These are phyloP conservation scores for Penstemon newberryi DNA, from an alignment of 257 asterid genomes.

Conservation along the genomic window DNA sequence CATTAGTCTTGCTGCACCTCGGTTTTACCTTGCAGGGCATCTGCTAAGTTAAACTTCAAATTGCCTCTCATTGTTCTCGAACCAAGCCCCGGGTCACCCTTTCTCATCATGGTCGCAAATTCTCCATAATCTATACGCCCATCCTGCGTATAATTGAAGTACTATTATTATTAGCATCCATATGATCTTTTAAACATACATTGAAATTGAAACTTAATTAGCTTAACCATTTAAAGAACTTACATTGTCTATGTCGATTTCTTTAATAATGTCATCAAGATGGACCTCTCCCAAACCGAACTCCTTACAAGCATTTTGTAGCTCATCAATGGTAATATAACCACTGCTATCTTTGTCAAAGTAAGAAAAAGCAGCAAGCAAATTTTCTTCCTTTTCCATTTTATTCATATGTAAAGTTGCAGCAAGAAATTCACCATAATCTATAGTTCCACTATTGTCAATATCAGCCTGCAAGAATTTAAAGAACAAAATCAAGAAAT, in stretches of 20 bases:
- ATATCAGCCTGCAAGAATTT: constrained; percentile 71
- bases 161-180: background rate
- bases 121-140: constrained; percentile 96
- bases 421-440: constrained; percentile 91
- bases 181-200: no score
- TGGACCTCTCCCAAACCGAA: constrained; percentile 74
- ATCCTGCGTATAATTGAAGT: constrained; percentile 44
- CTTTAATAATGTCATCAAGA: constrained; percentile 75
- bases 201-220: background rate
- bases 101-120: constrained; percentile 97
- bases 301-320: constrained; percentile 87
- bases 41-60: constrained; percentile 68
- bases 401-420: constrained; percentile 91
- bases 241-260: constrained; percentile 84
- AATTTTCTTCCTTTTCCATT: constrained; percentile 91
- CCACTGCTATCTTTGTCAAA: constrained; percentile 99
- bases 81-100: constrained; percentile 58
- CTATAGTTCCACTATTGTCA: constrained; percentile 87
- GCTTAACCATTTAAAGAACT: constrained; percentile 20
- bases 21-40: constrained; percentile 53
- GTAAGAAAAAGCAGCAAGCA: constrained; percentile 89
- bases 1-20: no score
- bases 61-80: constrained; percentile 85
- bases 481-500: background rate
- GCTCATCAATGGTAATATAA: constrained; percentile 87